Base-by-base conservation (phyloP, 768 basidiomycete species). In the Xerocomus potaroensis region DNA sequence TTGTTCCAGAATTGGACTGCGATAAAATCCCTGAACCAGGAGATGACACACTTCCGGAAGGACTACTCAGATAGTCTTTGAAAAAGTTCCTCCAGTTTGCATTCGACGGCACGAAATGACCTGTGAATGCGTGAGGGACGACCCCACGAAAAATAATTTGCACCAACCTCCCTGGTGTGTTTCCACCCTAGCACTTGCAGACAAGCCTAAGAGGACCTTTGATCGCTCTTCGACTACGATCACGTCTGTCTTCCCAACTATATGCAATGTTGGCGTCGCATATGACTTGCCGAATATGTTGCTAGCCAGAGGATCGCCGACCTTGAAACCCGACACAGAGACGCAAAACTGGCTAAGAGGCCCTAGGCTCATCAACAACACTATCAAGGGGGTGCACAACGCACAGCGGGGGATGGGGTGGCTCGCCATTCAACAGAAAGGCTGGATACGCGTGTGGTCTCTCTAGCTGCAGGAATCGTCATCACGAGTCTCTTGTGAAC, bases 81-180 rank as follows among this genome's bases (percentile, higher is more conserved):
- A 92, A 69, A 65, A 93, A 91, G 55, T 74, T 76, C 24, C 85
- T 74, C 90, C 88, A 93, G 34, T 69, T 74, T 1, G 76, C 79
- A 55, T 84, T 87, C 9, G 81, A 83, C 2, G 91, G 91, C 4
- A 92, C 81, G 54, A 90, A 89, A 63, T 93, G 90, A 8, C 88
- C 89, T 91, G 54, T 18, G 26, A 9, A 40, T 12, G 8, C 5
- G 6, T 60, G 33, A 53, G 18, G 22, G 37, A 41, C 22, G 11
- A 39, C 5, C 14, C 37, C 21, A 30, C 12, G 34, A 39, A 43
- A 10, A 40, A 15, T 42, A 14, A 33, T 32, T n/a, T 5, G 33
- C 16, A 67, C 82, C 24, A 47, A 90, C 91, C 91, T 43, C 91
- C 91, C 21, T 81, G 79, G 47, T 93, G 91, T 53, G 74, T 75